These are phyloP conservation scores for Solanum infundibuliforme DNA, from an alignment of 257 asterid genomes.

Conservation along the genomic window DNA sequence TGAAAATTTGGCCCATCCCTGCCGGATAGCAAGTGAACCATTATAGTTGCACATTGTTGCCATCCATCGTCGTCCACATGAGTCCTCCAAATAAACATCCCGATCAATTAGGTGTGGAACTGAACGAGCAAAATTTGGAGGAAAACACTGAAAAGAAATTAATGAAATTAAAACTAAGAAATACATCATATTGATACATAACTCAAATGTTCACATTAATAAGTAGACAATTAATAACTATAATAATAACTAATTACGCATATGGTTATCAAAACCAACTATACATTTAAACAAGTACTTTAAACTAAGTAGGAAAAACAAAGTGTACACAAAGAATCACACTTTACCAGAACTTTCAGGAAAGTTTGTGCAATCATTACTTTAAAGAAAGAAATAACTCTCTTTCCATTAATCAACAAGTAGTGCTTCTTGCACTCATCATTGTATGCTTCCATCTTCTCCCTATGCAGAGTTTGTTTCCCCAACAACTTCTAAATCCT, in stretches of 20 bases:
- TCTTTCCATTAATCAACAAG: constrained; percentile 4
- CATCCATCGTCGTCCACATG: neutral
- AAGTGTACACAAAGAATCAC: neutral
- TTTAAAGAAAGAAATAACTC: constrained; percentile 12
- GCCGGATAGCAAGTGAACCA: neutral
- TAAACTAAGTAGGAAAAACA: neutral
- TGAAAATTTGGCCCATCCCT: neutral
- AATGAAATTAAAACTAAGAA: neutral
- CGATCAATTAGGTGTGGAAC: neutral
- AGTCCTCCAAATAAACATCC: neutral
- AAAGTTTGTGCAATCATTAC: neutral
- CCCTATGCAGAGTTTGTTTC: neutral
- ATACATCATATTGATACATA: no score
- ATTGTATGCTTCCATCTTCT: neutral
- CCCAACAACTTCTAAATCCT: neutral
- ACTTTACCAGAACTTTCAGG: neutral
- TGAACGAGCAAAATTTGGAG: neutral
- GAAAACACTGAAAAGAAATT: neutral
- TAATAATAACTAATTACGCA: neutral
- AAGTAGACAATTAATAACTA: neutral
- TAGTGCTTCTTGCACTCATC: neutral
- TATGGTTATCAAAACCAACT: no score
- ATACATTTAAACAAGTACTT: neutral
- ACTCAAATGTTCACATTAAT: neutral
- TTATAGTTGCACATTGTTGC: neutral